Evolutionary conservation across 2,329 filamentous ascomycete species (phyloP).

Genomic region (Cladosporium colombiae): DNA sequence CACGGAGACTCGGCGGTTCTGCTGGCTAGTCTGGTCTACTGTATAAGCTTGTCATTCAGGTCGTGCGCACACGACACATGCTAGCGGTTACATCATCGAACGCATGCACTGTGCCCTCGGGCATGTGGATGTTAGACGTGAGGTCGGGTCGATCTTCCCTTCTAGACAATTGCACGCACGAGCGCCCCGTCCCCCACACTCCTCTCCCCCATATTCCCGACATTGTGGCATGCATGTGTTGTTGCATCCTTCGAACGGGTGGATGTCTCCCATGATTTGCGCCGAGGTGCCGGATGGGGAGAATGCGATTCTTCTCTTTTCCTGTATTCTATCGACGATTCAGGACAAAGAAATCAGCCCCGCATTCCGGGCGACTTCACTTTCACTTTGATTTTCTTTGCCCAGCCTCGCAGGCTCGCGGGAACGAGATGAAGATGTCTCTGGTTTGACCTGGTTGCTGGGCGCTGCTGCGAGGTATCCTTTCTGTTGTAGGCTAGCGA

Average conservation of each 20-base stretch:
- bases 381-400: neutral
- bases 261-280: neutral
- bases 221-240: neutral
- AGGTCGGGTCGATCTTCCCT: neutral
- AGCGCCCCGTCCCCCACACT: neutral
- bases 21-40: neutral
- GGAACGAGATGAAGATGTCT: neutral
- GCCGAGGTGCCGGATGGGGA: conserved; percentile 2
- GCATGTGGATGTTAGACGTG: neutral
- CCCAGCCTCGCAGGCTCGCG: neutral
- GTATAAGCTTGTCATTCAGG: neutral
- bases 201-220: neutral
- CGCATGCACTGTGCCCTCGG: neutral
- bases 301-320: neutral
- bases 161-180: neutral
- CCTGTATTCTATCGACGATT: neutral
- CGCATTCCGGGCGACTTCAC: neutral
- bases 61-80: neutral
- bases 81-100: neutral
- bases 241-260: neutral
- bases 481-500: neutral
- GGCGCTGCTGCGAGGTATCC: neutral
- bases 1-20: neutral
- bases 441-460: neutral
- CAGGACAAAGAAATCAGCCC: neutral